phyloP scores from a whole-genome alignment of 768 basidiomycete genomes.

The Macrocybe gigantea region DNA sequence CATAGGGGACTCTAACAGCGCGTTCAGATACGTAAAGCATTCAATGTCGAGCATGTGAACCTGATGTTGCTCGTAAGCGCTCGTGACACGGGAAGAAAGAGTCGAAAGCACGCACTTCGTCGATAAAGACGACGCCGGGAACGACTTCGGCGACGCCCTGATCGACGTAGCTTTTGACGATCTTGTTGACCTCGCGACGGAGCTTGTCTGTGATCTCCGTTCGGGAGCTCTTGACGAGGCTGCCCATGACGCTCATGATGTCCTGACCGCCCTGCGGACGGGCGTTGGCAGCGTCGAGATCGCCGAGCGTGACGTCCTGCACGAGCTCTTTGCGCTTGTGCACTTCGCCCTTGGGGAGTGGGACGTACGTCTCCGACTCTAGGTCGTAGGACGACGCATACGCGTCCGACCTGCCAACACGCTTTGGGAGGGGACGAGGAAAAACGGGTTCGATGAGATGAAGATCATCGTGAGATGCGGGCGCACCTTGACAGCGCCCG shows the following conservation, averaged over 20 bases:
- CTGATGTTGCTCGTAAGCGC: constrained; percentile 30
- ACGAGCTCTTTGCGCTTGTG: constrained; percentile 19
- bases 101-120: constrained; percentile 62
- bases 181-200: constrained; percentile 92
- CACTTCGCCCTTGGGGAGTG: constrained; percentile 53
- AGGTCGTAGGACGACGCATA: constrained; percentile 97
- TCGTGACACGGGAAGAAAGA: constrained; percentile 1
- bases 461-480: not conserved
- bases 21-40: constrained; percentile 97
- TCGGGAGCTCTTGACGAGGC: constrained; percentile 83
- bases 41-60: constrained; percentile 99
- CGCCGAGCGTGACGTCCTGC: constrained; percentile 51
- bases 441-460: not conserved
- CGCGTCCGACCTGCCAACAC: constrained; percentile 94
- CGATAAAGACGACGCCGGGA: constrained; percentile 97
- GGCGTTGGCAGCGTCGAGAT: constrained; percentile 94
- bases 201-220: constrained; percentile 98
- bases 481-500: constrained; percentile 88
- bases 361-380: constrained; percentile 97
- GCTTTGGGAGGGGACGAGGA: constrained; percentile 33
- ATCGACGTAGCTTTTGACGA: constrained; percentile 95
- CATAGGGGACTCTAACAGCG: constrained; percentile 92
- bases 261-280: constrained; percentile 96
- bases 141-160: constrained; percentile 98
- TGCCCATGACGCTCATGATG: constrained; percentile 97